Conservation (phyloP, 2,329 filamentous ascomycete genomes). For the Rasamsonia emersonii region DNA sequence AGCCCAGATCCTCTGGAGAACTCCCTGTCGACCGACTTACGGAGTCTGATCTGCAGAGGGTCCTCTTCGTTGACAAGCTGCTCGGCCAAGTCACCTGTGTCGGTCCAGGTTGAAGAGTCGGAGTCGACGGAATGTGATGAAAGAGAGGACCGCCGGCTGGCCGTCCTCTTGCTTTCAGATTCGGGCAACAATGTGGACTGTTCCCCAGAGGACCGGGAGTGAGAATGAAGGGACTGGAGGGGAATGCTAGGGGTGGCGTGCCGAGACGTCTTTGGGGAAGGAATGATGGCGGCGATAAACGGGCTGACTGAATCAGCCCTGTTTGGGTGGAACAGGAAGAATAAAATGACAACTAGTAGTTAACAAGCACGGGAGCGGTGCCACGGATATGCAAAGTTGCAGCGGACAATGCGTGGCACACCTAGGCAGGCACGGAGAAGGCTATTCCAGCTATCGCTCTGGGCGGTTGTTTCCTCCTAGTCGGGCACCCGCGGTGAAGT, state of each 20-base stretch:
- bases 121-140: conserved; percentile 49
- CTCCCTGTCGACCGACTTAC: conserved; percentile 56
- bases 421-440: too few species aligned
- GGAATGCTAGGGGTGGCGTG: conserved; percentile 69
- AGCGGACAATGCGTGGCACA: too few species aligned
- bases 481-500: too few species aligned
- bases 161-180: conserved; percentile 41
- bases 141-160: conserved; percentile 44
- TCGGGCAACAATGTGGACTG: conserved; percentile 27
- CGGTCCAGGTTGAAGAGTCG: conserved; percentile 78
- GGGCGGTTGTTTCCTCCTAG: too few species aligned
- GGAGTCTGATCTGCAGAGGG: conserved; percentile 63
- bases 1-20: conserved; percentile 37
- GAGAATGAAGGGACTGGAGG: conserved; percentile 58
- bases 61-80: conserved; percentile 78
- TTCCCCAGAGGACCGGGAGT: conserved; percentile 27
- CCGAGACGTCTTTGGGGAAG: conserved; percentile 58
- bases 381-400: too few species aligned
- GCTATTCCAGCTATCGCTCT: too few species aligned
- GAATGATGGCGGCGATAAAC: conserved; percentile 72
- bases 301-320: conserved; percentile 73
- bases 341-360: background rate
- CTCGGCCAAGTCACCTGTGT: conserved; percentile 91
- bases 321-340: conserved; percentile 1
- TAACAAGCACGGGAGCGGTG: background rate